phyloP scores from a whole-genome alignment of 345 rosid genomes.

The Ceriops zippeliana region DNA sequence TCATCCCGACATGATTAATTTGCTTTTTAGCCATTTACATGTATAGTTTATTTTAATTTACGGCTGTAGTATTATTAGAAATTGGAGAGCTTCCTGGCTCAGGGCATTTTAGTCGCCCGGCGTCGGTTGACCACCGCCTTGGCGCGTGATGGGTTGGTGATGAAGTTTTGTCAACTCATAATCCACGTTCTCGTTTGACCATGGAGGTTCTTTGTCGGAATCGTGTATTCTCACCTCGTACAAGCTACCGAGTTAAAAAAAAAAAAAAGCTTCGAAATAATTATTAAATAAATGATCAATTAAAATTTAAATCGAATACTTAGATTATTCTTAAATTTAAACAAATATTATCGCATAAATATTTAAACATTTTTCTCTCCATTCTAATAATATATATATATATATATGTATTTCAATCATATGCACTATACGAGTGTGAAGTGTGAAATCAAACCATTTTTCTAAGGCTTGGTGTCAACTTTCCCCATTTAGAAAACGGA shows the following conservation, averaged over 20 bases:
- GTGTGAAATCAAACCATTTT: too few relatives aligned
- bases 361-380: too few relatives aligned
- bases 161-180: conserved; percentile 20
- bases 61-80: conserved; percentile 6
- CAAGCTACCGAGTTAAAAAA: too few relatives aligned
- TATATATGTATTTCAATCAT: neutral
- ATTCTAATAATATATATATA: too few relatives aligned
- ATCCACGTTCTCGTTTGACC: conserved; percentile 58
- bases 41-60: neutral
- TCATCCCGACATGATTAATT: conserved; percentile 2
- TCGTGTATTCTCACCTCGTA: too few relatives aligned
- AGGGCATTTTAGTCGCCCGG: neutral
- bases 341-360: too few relatives aligned
- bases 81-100: neutral
- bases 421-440: too few relatives aligned
- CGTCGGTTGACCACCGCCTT: conserved; percentile 51
- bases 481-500: conserved; percentile 21
- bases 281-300: too few relatives aligned
- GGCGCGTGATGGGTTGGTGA: conserved; percentile 68
- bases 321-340: too few relatives aligned
- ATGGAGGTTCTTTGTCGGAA: neutral
- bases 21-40: neutral
- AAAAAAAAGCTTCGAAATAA: too few relatives aligned
- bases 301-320: too few relatives aligned
- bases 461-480: conserved; percentile 16